Evolutionary conservation across 1,284 basidiomycete species (phyloP), one percentile per base, ranked within the genome.

Genomic region (Ganoderma leucocontextum): DNA sequence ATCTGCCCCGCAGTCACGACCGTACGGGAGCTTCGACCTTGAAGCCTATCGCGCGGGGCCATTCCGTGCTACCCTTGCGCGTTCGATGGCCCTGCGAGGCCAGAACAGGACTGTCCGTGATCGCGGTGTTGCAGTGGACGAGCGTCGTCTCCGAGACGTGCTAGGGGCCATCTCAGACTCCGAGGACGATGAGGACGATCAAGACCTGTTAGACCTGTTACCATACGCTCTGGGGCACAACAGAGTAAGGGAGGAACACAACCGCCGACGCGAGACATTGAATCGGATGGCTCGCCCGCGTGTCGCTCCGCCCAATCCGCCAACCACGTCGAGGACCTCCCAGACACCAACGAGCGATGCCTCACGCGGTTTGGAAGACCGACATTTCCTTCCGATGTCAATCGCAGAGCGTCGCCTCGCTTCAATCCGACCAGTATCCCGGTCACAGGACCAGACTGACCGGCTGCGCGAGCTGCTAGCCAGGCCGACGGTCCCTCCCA

Each of bases 11-110:
- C 53, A 7, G 7, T 4, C 62, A 19, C 61, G 62, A 15, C 17
- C 36, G 22, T 63, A 70, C 19, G 29, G 49, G 49, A 64, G 42
- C 39, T 68, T 75, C 57, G 66, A 74, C 33, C 60, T 74, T 0
- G 63, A 69, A 29, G 69, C 68, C 8, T 76, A 67, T 55, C 70
- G 68, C 22, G 74, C 71, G 5, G 75, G 75, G 9, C 75, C 74
- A 0, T 76, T 76, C 66, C 72, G 73, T 4, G 75, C 71, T 2
- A 68, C 75, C 2, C 49, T 76, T 22, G 72, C 71, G 17, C 65
- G 75, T 4, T 73, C 75, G 1, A 52, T 72, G 36, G 70, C 73
- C n/a, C 22, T 73, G 35, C 65, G 69, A 15, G 22, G 62, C 33
- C 65, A 67, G 36, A 62, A 68, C 12, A 29, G 33, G 19, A 10